Base-by-base conservation (phyloP, 495 filamentous ascomycete genomes). In the Bombardia bombarda region DNA sequence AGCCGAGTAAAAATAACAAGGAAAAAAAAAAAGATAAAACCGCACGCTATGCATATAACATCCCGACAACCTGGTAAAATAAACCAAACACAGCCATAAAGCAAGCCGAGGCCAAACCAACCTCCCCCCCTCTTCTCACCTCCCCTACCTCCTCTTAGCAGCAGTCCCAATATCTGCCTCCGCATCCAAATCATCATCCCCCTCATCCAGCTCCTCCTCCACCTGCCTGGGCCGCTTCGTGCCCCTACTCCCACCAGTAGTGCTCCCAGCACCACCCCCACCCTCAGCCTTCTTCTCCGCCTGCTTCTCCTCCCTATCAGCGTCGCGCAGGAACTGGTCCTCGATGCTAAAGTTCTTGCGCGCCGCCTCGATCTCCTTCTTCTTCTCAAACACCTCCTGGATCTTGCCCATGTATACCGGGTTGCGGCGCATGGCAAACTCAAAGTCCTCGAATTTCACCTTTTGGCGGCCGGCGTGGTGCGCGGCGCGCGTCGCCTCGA, bases 361-460 rank as follows among this genome's bases (percentile, higher is more conserved):
- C n/a, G 83, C 78, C 47, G 80, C 73, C 57, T 87, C 87, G 33
- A 95, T 75, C 42, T 82, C 77, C 55, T 82, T 79, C 46, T 90
- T 83, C 75, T 84, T 87, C 50, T 79, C 78, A 40, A 96, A 65
- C 49, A 93, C 70, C 61, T 94, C 88, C 68, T 87, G 79, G 43
- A 96, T 86, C 65, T 92, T 82, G 18, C 92, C 92, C 35, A 96
- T 75, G 60, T 92, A 89, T 51, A 75, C 68, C 18, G 85, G 80
- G 54, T 96, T 92, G 25, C 82, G 77, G 24, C 93, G 79, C 40
- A 96, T 77, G 23, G 86, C 86, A 56, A 92, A 97, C 56, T 90
- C 86, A 70, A 97, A 94, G 61, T 98, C 92, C 50, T 98, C 92
- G 43, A 95, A 84, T 57, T 98, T 98, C 67, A 96, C 86, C 66